Base-by-base conservation (phyloP, 371 early-diverging fungal genomes). In the Nematocida sp. region DNA sequence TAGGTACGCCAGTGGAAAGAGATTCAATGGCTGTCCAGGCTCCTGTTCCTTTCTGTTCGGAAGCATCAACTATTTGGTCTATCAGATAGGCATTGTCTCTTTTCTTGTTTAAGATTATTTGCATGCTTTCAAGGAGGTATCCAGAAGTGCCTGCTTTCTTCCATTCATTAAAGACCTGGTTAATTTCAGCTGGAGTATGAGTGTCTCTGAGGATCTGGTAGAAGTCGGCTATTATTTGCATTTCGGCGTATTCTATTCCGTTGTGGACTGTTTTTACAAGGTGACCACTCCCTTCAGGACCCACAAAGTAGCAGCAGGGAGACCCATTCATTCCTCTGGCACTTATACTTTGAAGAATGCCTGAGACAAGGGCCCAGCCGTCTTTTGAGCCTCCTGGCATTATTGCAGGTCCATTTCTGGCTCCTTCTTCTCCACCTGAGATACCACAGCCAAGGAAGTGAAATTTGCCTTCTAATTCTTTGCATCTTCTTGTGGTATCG, bases 191-290 rank as follows among this genome's bases (percentile, higher is more conserved):
- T 79, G 89, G 85, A 62, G 81, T 66, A 63, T 92, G 85, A 76
- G 88, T 88, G 65, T 89, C 88, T 84, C 88, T 88, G 85, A 95
- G 83, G 79, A 94, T 85, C 66, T 90, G 88, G 85, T 94, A 96
- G 62, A 90, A 90, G 86, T 97, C 96, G 78, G 89, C 88, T 75
- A 96, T 90, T 85, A 97, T 87, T 84, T 93, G 94, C 97, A 97
- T 96, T 83, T 94, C 95, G 70, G 94, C 95, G 83, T 97, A 97
- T 84, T 97, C 96, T 79, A 97, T 97, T 81, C 96, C 96, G 85
- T 95, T 97, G 88, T 96, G 96, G 49, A 97, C 95, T 93, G 95
- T 96, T 88, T 97, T 96, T 81, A 97, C 96, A 84, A 93, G 95
- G 87, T 97, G 96, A 35, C 96, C 98, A 37, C 95, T 89, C 47